A percentile compares a stretch with the other conserved stretches of the same genome.
These are phyloP conservation scores for Gamsiella multidivaricata DNA, from an alignment of 192 early-diverging fungal species.

Conservation along the genomic window DNA sequence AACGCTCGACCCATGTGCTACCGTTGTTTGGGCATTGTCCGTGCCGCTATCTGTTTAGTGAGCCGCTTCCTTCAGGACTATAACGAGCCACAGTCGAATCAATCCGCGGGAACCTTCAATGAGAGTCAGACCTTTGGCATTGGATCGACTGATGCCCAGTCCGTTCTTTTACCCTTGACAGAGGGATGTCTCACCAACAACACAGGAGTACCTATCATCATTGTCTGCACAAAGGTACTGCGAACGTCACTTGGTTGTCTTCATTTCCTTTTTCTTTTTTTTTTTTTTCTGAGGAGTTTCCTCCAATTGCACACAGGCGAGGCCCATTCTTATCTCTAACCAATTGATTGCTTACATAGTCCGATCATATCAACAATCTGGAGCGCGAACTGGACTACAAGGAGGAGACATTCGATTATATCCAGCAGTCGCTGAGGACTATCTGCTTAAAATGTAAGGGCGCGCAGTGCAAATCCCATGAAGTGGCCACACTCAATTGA, in stretches of 20 bases:
- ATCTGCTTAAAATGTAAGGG: constrained; percentile 88
- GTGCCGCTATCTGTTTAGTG: constrained; percentile 53
- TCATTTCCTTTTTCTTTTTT: not conserved
- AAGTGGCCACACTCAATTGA: not conserved
- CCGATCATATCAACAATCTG: constrained; percentile 76
- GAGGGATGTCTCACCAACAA: constrained; percentile 86
- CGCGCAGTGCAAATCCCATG: not conserved
- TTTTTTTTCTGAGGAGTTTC: not conserved
- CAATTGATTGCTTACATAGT: constrained; percentile 38
- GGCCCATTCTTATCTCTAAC: not conserved
- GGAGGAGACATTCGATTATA: constrained; percentile 96
- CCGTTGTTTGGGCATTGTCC: not conserved
- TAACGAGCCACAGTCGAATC: constrained; percentile 62
- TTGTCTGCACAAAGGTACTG: constrained; percentile 88
- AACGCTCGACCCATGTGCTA: constrained; percentile 16
- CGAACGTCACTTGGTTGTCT: not conserved
- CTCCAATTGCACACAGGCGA: not conserved
- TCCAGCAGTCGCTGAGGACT: constrained; percentile 91
- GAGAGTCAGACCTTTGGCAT: constrained; percentile 41
- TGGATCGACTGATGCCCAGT: constrained; percentile 52
- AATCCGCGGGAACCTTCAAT: constrained; percentile 42
- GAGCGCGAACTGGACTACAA: constrained; percentile 87
- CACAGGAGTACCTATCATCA: constrained; percentile 87
- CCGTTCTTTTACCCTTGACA: constrained; percentile 76
- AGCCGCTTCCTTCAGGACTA: constrained; percentile 79